Evolutionary conservation across 768 basidiomycete genomes (phyloP), one percentile per base, ranked within the genome.

Genomic region (Xerocomellus intermedius): DNA sequence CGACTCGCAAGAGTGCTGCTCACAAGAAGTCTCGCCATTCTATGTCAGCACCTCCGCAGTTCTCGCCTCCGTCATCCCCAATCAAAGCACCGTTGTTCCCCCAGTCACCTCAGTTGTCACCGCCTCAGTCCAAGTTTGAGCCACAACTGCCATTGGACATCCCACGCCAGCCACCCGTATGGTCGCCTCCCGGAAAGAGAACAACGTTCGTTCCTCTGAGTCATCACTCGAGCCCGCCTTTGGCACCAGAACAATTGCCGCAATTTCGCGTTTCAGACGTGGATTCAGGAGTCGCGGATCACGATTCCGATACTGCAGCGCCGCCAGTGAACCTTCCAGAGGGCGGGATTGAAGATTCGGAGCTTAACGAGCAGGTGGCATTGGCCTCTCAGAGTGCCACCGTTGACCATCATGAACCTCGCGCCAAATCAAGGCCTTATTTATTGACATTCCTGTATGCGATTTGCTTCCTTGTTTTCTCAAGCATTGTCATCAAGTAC

Each of bases 21-120:
- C 64, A 75, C 6, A 80, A 76, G 41, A 86, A 80, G 64, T 77
- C 82, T 28, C 84, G 87, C 45, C 86, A 87, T 67, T 87, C 88
- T 4, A 77, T 82, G 58, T 90, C 90, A 14, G 87, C 84, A 13
- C 87, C 87, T 24, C 85, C 86, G 7, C 80, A 85, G 61, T 57
- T 70, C 24, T 73, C 73, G 8, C 75, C 78, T 2, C 73, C 77
- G 13, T 75, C 77, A 24, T 76, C 80, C 19, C 75, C 78, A 30
- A 48, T 66, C 26, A 72, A 66, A 62, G 55, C 67, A 5, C 60
- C 68, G 14, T 43, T 60, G 10, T 56, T 63, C n/a, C 60, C 54
- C n/a, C 42, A 17, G 52, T 59, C 57, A 38, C 48, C 64, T 48
- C 69, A 62, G 61, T 66, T 56, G 24, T 78, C 77, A 12, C 83